phyloP scores from a whole-genome alignment of 2,329 filamentous ascomycete species.

The Simplicillium sp. region DNA sequence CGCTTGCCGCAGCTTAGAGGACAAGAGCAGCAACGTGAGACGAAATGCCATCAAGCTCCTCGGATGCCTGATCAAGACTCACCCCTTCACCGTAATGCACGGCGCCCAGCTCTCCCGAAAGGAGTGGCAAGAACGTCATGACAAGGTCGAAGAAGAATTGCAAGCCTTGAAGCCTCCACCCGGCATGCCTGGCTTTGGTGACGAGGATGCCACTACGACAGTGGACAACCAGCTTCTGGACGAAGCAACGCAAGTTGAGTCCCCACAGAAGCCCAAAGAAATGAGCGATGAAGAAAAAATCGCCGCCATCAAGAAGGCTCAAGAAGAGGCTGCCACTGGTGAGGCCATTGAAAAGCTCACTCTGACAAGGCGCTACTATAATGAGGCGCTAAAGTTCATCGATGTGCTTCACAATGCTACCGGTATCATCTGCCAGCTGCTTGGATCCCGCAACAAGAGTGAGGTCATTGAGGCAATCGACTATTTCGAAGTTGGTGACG shows the following conservation, averaged over 20 bases:
- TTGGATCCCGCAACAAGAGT: conserved; percentile 94
- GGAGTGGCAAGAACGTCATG: conserved; percentile 76
- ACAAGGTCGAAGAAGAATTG: conserved; percentile 75
- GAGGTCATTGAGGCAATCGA: conserved; percentile 99
- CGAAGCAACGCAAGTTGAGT: conserved; percentile 75
- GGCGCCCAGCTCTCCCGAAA: conserved; percentile 75
- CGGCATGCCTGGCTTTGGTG: conserved; percentile 51
- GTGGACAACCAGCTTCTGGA: conserved; percentile 74
- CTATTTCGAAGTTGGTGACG: conserved; percentile 90
- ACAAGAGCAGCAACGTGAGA: conserved; percentile 96
- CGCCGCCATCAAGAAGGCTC: conserved; percentile 66
- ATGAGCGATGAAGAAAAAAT: conserved; percentile 75
- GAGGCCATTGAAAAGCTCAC: conserved; percentile 84
- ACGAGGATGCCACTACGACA: conserved; percentile 54
- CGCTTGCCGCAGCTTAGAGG: conserved; percentile 80
- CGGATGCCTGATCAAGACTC: conserved; percentile 79
- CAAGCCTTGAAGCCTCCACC: conserved; percentile 73
- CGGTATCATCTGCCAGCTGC: conserved; percentile 70
- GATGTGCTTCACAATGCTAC: conserved; percentile 81
- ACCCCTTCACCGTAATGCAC: conserved; percentile 88
- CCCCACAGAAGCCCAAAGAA: conserved; percentile 52
- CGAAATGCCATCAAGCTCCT: conserved; percentile 92
- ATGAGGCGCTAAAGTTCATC: conserved; percentile 90
- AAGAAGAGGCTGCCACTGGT: conserved; percentile 79
- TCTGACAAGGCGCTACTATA: conserved; percentile 80